Evolutionary conservation across 2,329 filamentous ascomycete species (phyloP).

Genomic region (Fusarium multiceps): DNA sequence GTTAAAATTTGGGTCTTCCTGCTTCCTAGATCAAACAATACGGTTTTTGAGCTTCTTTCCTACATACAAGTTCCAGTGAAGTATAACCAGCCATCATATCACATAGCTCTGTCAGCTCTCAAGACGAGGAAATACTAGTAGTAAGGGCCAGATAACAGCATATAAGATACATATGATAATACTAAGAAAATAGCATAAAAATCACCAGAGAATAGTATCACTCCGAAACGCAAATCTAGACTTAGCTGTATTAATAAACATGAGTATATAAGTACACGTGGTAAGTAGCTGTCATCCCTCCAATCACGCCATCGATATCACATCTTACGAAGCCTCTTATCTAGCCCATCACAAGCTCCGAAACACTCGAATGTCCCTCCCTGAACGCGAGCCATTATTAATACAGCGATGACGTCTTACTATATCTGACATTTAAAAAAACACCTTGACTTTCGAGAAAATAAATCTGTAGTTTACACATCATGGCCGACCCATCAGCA

Average conservation of each 20-base stretch:
- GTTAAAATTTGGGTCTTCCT: background rate
- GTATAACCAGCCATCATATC: background rate
- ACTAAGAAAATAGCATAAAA: background rate
- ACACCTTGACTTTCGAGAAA: background rate
- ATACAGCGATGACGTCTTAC: constrained; percentile 11
- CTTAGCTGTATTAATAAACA: background rate
- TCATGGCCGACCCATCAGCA: constrained; percentile 11
- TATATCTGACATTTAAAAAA: background rate
- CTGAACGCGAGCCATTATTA: constrained; percentile 11
- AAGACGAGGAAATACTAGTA: background rate
- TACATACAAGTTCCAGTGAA: background rate
- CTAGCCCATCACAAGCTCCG: constrained; percentile 24
- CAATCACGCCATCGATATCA: constrained; percentile 41
- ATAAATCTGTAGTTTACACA: background rate
- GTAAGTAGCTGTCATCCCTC: background rate
- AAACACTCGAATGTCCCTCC: constrained; percentile 12
- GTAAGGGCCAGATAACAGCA: background rate
- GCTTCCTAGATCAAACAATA: too few species aligned
- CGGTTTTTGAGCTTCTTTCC: too few species aligned
- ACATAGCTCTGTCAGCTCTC: background rate
- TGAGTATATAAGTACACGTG: constrained; percentile 1
- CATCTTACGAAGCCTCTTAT: constrained; percentile 31
- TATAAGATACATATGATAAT: background rate
- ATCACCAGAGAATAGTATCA: background rate
- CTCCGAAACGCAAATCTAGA: background rate